A percentile compares a stretch with the other conserved stretches of the same genome.
Conservation (phyloP, 306 rosid species). For the Castanospermum australe region DNA sequence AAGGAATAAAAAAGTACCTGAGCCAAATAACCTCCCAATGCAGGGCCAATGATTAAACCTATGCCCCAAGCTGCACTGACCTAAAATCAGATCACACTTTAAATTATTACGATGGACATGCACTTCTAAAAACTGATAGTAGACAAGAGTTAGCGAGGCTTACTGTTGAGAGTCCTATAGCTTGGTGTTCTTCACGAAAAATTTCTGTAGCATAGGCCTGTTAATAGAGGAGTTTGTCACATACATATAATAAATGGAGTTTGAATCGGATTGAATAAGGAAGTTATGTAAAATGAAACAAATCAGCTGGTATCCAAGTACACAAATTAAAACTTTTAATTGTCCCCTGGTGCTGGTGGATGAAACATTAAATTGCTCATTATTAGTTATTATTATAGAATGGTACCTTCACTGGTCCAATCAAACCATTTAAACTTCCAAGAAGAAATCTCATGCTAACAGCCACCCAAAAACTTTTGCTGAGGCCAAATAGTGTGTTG, state of each 20-base stretch:
- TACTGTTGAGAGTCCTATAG: slow-evolving; percentile 77
- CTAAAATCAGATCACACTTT: slow-evolving; percentile 43
- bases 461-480: slow-evolving; percentile 91
- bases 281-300: background rate
- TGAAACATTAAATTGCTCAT: background rate
- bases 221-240: slow-evolving; percentile 19
- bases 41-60: slow-evolving; percentile 85
- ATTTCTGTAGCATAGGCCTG: slow-evolving; percentile 87
- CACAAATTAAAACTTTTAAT: background rate
- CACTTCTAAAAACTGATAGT: background rate
- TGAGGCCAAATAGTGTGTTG: slow-evolving; percentile 93
- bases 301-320: background rate
- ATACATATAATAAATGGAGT: background rate
- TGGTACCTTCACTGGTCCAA: slow-evolving; percentile 88
- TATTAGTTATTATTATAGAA: background rate
- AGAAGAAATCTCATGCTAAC: slow-evolving; percentile 73
- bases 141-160: slow-evolving; percentile 29
- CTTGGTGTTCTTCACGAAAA: slow-evolving; percentile 72
- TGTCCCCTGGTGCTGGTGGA: background rate
- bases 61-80: slow-evolving; percentile 77
- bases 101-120: background rate
- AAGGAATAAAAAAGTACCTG: slow-evolving; percentile 54
- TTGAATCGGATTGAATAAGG: background rate
- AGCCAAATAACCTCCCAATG: slow-evolving; percentile 86
- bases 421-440: slow-evolving; percentile 76